A percentile compares a stretch with the other conserved stretches of the same genome.
Conservation (phyloP, 108 stramenopile genomes). For the Aurantiochytrium sp. region DNA sequence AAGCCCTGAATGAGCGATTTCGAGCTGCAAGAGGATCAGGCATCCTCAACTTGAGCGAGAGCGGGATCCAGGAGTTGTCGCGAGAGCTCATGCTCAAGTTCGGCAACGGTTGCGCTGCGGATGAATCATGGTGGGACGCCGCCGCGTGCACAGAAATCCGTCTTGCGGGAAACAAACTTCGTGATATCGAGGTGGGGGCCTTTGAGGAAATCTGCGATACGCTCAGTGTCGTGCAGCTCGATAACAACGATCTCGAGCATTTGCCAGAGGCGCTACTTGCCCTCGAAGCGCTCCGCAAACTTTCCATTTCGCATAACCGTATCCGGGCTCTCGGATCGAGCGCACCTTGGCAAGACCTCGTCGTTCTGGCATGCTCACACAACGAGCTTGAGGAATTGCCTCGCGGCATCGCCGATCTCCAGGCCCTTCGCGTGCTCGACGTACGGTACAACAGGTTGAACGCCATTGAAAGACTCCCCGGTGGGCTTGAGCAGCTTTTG, state of each 20-base stretch:
- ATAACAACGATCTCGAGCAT: not conserved
- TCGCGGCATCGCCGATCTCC: not conserved
- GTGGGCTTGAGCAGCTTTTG: not conserved
- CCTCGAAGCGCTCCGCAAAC: not conserved
- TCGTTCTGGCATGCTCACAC: not conserved
- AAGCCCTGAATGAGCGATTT: not conserved
- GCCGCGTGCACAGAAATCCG: not conserved
- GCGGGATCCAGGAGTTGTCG: not conserved
- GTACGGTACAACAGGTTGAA: not conserved
- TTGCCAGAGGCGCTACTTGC: not conserved
- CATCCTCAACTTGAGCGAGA: not conserved
- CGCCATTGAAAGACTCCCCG: not conserved
- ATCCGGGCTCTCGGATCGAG: not conserved
- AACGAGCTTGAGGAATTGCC: not conserved
- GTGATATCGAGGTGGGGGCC: not conserved
- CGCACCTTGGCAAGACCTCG: not conserved
- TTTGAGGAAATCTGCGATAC: not conserved
- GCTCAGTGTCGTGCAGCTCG: not conserved
- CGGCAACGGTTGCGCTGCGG: not conserved
- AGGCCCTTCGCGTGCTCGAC: not conserved
- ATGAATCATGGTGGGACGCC: not conserved
- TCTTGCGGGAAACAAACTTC: not conserved
- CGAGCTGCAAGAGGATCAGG: not conserved
- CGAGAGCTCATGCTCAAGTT: not conserved
- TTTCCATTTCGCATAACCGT: not conserved